Base-by-base conservation (phyloP, 2,329 filamentous ascomycete genomes). In the Chaetomiaceae sp. region DNA sequence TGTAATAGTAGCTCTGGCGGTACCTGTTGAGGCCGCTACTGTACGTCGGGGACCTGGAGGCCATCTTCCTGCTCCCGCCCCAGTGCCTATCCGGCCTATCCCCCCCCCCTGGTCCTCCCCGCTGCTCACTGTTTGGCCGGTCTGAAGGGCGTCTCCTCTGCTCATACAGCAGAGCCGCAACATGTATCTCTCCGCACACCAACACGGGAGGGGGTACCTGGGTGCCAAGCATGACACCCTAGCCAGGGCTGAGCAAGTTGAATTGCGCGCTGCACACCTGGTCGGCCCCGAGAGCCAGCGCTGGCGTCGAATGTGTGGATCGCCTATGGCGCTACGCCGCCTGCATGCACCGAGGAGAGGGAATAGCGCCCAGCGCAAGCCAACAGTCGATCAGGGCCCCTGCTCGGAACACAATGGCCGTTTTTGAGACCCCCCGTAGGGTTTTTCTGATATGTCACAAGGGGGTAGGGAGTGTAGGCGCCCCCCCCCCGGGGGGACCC, bases 111-210 rank as follows among this genome's bases (percentile, higher is more conserved):
- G n/a, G n/a, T n/a, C n/a, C n/a, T n/a, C n/a, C n/a, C n/a, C n/a
- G n/a, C n/a, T n/a, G n/a, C n/a, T n/a, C n/a, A n/a, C n/a, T n/a
- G n/a, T n/a, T n/a, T n/a, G n/a, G n/a, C n/a, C n/a, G n/a, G n/a
- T n/a, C n/a, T n/a, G n/a, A n/a, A n/a, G n/a, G n/a, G n/a, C n/a
- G n/a, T n/a, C n/a, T n/a, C n/a, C n/a, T n/a, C n/a, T n/a, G n/a
- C n/a, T n/a, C n/a, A n/a, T 27, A 27, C 25, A 38, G 40, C 40
- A 51, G 49, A 41, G 49, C 49, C 49, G 23, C 51, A 53, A 9
- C 4, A 42, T 27, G 34, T 52, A 46, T 18, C 49, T 42, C 14
- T 41, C 49, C 18, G 36, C 33, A 21, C 10, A 30, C 13, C 9
- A 18, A 33, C 13, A 18, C n/a, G 16, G 5, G 32, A 14, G 4